Base-by-base conservation (phyloP, 1,284 basidiomycete genomes). In the Ceratobasidium sp. region DNA sequence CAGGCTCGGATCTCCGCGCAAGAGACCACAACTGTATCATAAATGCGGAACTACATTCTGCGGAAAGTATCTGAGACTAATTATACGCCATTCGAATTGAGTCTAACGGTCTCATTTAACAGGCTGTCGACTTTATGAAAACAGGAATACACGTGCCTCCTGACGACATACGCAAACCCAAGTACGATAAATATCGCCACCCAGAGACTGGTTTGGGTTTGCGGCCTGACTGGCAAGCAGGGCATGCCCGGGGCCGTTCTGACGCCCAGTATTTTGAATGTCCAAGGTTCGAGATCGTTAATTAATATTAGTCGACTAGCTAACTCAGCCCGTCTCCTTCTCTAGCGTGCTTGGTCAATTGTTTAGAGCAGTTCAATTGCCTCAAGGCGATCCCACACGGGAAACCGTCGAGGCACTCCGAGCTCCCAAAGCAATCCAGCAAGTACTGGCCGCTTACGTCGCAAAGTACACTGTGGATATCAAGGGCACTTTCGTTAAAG, bases 301-400 rank as follows among this genome's bases (percentile, higher is more conserved):
- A 49, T 33, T 33, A 33, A 33, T 33, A 33, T 33, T 33, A 33
- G 4, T 33, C 33, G 26, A 33, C 39, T 40, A 51, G 18, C 42
- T 12, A 7, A 15, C 13, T 39, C 15, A 71, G 23, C 20, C 13
- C 6, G 7, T 58, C 39, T 20, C n/a, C 4, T 20, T 60, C 39
- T 33, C 28, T 39, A 84, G 85, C 55, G 90, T 89, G 3, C 90
- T 93, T 66, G 91, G 91, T 7, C 84, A 84, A 71, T 86, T 93
- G 6, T 93, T 89, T 81, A 86, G 91, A 63, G 88, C 81, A 0
- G 90, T 92, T 77, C 86, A 90, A 13, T 85, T 92, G 18, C 89
- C 89, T 6, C 20, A 12, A 7, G 60, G 28, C 18, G 64, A 75
- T 44, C 71, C 71, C 10, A 60, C 71, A 6, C 71, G 71, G 26